phyloP scores from a whole-genome alignment of 768 basidiomycete species.

The Clitopilus passeckerianus region DNA sequence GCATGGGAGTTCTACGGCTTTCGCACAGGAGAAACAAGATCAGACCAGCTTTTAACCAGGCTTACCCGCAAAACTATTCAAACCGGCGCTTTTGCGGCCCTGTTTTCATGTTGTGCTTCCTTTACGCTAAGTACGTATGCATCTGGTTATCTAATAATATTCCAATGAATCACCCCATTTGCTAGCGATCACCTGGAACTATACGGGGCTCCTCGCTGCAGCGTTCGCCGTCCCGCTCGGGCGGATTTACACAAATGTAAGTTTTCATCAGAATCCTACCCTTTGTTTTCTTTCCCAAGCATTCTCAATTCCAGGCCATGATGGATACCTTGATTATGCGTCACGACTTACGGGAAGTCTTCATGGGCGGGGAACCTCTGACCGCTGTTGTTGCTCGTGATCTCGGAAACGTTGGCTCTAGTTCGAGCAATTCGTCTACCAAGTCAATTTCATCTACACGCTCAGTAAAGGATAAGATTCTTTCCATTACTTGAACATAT shows the following conservation, averaged over 20 bases:
- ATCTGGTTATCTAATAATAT: not conserved
- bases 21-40: not conserved
- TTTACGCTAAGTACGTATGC: not conserved
- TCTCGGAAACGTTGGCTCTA: not conserved
- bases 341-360: not conserved
- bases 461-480: no score
- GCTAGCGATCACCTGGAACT: not conserved
- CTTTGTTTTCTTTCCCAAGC: not conserved
- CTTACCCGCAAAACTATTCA: not conserved
- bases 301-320: not conserved
- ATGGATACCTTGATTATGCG: not conserved
- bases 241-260: not conserved
- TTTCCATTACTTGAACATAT: no score
- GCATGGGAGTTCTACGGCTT: not conserved
- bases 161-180: no score
- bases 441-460: no score
- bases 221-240: not conserved
- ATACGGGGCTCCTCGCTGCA: not conserved
- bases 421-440: no score
- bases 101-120: not conserved
- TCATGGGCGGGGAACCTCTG: not conserved
- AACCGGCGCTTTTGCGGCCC: not conserved
- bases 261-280: not conserved
- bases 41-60: not conserved
- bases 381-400: not conserved